These are phyloP conservation scores for Aspergillus nanangensis DNA, from an alignment of 495 filamentous ascomycete species.

Conservation along the genomic window DNA sequence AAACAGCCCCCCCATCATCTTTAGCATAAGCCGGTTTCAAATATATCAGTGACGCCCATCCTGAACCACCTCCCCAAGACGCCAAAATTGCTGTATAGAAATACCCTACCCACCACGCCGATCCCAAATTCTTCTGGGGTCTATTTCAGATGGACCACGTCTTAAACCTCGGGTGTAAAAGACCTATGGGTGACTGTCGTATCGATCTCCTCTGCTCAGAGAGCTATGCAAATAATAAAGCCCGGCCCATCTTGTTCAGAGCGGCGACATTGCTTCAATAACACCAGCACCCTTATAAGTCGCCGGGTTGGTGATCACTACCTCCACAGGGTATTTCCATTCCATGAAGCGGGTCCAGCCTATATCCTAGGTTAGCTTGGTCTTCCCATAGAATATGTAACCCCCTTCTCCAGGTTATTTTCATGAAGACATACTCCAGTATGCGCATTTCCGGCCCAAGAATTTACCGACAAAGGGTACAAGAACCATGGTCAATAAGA, in stretches of 20 bases:
- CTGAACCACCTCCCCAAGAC: too few relatives aligned
- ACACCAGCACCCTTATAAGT: conserved; percentile 65
- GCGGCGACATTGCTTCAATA: conserved; percentile 62
- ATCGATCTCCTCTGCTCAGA: too few relatives aligned
- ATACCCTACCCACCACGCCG: too few relatives aligned
- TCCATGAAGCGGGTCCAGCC: conserved; percentile 72
- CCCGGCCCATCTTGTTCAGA: too few relatives aligned
- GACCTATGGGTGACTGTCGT: not conserved
- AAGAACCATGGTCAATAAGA: conserved; percentile 87
- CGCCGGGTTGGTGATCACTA: conserved; percentile 50
- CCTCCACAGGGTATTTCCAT: conserved; percentile 71
- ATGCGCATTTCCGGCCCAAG: conserved; percentile 87
- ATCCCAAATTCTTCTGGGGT: too few relatives aligned
- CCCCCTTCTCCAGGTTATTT: not conserved
- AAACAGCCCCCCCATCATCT: not conserved
- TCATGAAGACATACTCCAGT: conserved; percentile 67
- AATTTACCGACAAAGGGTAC: conserved; percentile 93
- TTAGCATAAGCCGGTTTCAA: not conserved
- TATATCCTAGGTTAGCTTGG: conserved; percentile 22
- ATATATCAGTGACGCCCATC: not conserved
- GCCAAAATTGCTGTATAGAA: too few relatives aligned
- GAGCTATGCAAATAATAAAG: too few relatives aligned
- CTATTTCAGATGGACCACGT: too few relatives aligned
- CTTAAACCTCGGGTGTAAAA: not conserved
- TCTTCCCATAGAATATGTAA: too few relatives aligned